Evolutionary conservation across 2,329 filamentous ascomycete genomes (phyloP).

Genomic region (Alternaria consortialis): DNA sequence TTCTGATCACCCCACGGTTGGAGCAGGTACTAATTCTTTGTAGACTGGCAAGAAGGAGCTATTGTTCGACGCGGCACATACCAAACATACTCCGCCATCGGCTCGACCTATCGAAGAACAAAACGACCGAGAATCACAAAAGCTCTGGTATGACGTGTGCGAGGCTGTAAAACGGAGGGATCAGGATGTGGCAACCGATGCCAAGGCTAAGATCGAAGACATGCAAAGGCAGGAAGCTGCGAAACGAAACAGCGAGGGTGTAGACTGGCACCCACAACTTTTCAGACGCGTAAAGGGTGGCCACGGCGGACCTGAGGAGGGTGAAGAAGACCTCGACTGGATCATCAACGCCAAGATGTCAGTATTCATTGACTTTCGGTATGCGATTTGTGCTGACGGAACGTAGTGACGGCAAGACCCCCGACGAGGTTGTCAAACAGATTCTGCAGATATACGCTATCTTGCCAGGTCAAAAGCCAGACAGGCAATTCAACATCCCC

Average conservation of each 20-base stretch:
- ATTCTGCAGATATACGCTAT: conserved; percentile 88
- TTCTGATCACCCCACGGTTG: neutral
- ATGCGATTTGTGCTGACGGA: conserved; percentile 11
- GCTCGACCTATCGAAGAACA: conserved; percentile 85
- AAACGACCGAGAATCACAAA: conserved; percentile 87
- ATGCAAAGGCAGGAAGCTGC: conserved; percentile 89
- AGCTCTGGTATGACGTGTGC: conserved; percentile 82
- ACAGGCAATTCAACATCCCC: conserved; percentile 64
- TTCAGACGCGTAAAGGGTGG: conserved; percentile 80
- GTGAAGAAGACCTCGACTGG: conserved; percentile 92
- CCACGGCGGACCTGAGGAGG: conserved; percentile 75
- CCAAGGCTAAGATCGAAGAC: conserved; percentile 97
- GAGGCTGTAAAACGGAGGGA: conserved; percentile 84
- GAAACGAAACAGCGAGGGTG: conserved; percentile 75
- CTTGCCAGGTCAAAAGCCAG: conserved; percentile 74
- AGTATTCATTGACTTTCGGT: conserved; percentile 38
- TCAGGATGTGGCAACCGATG: conserved; percentile 88
- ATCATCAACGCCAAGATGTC: conserved; percentile 90
- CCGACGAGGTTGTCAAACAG: conserved; percentile 78
- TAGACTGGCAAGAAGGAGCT: conserved; percentile 89
- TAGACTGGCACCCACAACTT: conserved; percentile 87
- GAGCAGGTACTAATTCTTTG: conserved; percentile 10
- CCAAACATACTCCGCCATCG: conserved; percentile 77
- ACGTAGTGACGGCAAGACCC: conserved; percentile 66
- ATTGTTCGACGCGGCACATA: conserved; percentile 84